Percentiles rank a stretch among this genome's conserved stretches.
phyloP scores from a whole-genome alignment of 2,329 filamentous ascomycete genomes.

The Nothomitra cinnamomea region DNA sequence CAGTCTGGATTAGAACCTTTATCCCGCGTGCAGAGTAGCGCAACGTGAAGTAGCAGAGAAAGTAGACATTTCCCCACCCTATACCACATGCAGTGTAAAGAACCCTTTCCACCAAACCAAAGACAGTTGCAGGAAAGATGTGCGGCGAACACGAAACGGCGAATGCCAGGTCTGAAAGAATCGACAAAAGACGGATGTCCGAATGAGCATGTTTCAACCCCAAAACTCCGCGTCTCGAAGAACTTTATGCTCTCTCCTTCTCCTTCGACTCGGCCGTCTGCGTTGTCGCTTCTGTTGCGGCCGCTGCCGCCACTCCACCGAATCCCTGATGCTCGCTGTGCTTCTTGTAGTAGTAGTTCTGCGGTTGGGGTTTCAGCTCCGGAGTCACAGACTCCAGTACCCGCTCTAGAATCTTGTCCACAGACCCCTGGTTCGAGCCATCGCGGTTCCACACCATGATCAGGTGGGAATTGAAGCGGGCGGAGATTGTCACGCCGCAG shows the following conservation, averaged over 20 bases:
- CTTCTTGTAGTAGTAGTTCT: conserved; percentile 71
- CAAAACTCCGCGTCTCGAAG: neutral
- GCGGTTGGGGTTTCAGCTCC: conserved; percentile 54
- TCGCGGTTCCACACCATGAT: conserved; percentile 92
- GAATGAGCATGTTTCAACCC: too few species aligned
- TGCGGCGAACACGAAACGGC: too few species aligned
- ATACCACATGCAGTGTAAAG: too few species aligned
- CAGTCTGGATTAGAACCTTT: too few species aligned
- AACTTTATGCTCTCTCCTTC: neutral
- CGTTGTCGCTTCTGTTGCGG: neutral
- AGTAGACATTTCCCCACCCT: too few species aligned
- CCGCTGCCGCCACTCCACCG: conserved; percentile 10
- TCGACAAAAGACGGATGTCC: too few species aligned
- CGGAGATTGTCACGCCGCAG: conserved; percentile 73
- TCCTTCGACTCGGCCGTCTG: neutral
- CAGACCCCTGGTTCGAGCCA: conserved; percentile 59
- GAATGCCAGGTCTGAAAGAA: too few species aligned
- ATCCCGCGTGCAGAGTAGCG: too few species aligned
- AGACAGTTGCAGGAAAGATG: too few species aligned
- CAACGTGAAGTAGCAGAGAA: too few species aligned
- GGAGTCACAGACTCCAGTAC: conserved; percentile 57
- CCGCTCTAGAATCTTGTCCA: conserved; percentile 54
- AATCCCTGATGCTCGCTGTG: conserved; percentile 80
- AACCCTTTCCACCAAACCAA: too few species aligned
- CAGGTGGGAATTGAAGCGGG: conserved; percentile 76